phyloP scores from a whole-genome alignment of 108 stramenopile species.

The Skeletonema potamos region DNA sequence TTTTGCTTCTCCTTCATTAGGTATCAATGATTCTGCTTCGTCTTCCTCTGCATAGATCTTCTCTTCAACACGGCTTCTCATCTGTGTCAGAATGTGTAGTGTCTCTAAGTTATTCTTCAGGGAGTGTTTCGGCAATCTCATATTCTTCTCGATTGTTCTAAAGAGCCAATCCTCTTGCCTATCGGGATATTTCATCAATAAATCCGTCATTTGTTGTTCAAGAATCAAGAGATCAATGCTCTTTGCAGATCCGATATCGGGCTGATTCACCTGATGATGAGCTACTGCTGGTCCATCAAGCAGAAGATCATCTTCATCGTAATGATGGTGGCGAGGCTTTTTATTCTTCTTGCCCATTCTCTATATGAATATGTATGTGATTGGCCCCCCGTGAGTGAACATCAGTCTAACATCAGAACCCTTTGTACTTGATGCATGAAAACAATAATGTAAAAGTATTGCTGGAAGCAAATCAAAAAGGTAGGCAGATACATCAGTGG shows the following conservation, averaged over 20 bases:
- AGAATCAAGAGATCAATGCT: conserved; percentile 1
- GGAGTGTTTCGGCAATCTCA: conserved; percentile 1
- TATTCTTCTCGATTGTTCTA: conserved; percentile 3
- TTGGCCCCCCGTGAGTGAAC: too few relatives aligned
- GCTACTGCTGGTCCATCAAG: neutral
- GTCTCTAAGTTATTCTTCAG: neutral
- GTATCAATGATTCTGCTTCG: neutral
- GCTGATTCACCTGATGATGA: neutral
- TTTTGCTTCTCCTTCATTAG: neutral
- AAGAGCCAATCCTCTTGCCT: conserved; percentile 1
- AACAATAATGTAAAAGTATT: too few relatives aligned
- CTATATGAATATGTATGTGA: too few relatives aligned
- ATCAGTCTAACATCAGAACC: too few relatives aligned
- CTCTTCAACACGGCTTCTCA: neutral
- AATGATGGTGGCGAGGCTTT: neutral
- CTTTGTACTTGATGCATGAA: too few relatives aligned
- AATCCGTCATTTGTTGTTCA: neutral
- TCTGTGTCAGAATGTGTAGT: neutral
- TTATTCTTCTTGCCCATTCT: conserved; percentile 7
- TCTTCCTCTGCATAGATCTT: conserved; percentile 1
- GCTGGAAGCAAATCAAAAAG: too few relatives aligned
- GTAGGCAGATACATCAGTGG: too few relatives aligned
- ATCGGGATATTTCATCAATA: neutral
- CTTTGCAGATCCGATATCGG: neutral
- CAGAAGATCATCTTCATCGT: conserved; percentile 4